Evolutionary conservation across 108 stramenopile species (phyloP), one percentile per base, ranked within the genome.

Genomic region (Cyclotella kingstonii): DNA sequence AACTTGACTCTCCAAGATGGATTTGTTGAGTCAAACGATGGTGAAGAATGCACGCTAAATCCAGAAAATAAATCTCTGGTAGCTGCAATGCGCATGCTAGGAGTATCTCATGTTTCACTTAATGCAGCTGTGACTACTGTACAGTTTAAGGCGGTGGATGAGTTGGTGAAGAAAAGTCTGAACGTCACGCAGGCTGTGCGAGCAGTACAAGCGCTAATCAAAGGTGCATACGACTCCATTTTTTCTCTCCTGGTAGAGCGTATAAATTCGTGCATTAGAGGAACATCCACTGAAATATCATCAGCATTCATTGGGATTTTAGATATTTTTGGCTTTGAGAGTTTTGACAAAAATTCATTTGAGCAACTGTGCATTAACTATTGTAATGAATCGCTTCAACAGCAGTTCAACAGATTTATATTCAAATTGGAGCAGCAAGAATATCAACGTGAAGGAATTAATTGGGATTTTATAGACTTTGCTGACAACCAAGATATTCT

Each of bases 261-360:
- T 38, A 76, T 98, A 70, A 99, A 99, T 78, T 68, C 71, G 21
- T 84, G 85, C 58, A 94, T 96, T 35, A 46, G 54, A 26, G 52
- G 47, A 25, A 10, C 51, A 29, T 34, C 58, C 6, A 12, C 22
- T 2, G 59, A 54, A 34, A 26, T 33, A 12, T 8, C 35, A 14
- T 18, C 34, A 28, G 79, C 89, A 21, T 91, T 91, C 29, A 97
- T 97, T 34, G 97, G 96, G 44, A 84, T 98, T 27, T 74, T 99
- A 18, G 98, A 99, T 66, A 99, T 99, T 55, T 99, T 98, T 70
- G 98, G 98, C 22, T 99, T 99, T 72, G 98, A 99, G 75, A 89
- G 90, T 18, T 99, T 99, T 66, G 76, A 83, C 7, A 57, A 62
- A 15, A 96, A 96, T 62, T 83, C 80, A 19, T 98, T 96, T 66